These are phyloP conservation scores for Quercus wislizeni DNA, from an alignment of 306 rosid species.

Conservation along the genomic window DNA sequence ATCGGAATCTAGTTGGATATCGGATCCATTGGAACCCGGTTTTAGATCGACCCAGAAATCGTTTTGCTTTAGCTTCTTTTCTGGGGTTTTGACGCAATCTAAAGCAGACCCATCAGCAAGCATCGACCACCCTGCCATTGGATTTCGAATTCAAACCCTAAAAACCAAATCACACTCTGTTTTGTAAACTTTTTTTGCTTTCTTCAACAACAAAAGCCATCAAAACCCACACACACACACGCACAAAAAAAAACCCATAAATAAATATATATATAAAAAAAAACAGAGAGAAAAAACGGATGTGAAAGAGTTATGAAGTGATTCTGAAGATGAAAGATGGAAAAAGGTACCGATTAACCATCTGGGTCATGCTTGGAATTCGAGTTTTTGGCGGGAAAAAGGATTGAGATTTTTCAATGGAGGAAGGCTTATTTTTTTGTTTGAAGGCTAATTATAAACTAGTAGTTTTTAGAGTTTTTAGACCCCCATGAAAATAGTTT, in stretches of 20 bases:
- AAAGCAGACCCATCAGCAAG: conserved; percentile 22
- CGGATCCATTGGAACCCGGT: conserved; percentile 10
- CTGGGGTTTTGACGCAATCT: conserved; percentile 26
- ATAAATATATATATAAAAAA: background rate
- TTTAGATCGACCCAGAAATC: conserved; percentile 23
- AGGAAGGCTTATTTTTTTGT: no score
- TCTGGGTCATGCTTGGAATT: conserved; percentile 30
- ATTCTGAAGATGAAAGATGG: conserved; percentile 2
- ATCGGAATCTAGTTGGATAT: conserved; percentile 12
- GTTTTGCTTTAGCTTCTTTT: conserved; percentile 23
- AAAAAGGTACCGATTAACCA: conserved; percentile 29
- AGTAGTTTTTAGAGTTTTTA: no score
- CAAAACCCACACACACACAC: background rate
- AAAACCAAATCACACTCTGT: conserved; percentile 16
- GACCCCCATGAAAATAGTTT: background rate
- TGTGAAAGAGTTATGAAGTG: conserved; percentile 6
- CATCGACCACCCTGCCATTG: conserved; percentile 52
- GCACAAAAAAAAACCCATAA: no score
- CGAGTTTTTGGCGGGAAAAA: conserved; percentile 53
- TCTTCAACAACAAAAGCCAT: background rate
- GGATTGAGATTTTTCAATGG: no score
- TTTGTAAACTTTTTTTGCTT: background rate
- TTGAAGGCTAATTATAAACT: no score
- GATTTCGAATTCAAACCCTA: conserved; percentile 48
- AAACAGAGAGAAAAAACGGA: background rate